Percentiles rank a stretch among this genome's conserved stretches.
Conservation (phyloP, 139 green algal genomes). For the Yamagishiella unicocca region DNA sequence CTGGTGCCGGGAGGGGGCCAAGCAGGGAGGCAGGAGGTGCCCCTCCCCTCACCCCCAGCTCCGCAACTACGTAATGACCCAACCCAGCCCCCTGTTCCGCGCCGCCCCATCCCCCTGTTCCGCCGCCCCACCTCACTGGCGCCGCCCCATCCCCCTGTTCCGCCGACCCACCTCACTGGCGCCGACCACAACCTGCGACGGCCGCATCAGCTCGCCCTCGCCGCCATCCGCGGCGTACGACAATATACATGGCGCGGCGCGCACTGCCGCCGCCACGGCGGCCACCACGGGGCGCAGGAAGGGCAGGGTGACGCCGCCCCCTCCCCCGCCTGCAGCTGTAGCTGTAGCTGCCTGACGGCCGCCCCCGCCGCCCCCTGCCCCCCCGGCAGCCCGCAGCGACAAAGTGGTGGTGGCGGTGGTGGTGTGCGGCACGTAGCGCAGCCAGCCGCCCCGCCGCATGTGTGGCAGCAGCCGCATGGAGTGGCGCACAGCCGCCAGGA, state of each 20-base stretch:
- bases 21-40: too few species aligned
- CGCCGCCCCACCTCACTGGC: not conserved
- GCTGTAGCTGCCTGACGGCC: not conserved
- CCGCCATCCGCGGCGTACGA: not conserved
- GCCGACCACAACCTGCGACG: not conserved
- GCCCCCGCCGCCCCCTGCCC: not conserved
- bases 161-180: conserved; percentile 14
- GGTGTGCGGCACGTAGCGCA: conserved; percentile 34
- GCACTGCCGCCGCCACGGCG: conserved; percentile 14
- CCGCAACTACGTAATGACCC: too few species aligned
- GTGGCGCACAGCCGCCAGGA: conserved; percentile 15
- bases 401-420: not conserved
- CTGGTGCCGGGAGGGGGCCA: too few species aligned
- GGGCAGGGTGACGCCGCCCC: not conserved
- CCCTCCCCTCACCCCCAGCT: too few species aligned
- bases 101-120: too few species aligned
- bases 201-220: conserved; percentile 3
- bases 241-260: conserved; percentile 8
- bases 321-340: not conserved
- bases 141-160: not conserved
- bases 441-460: conserved; percentile 21
- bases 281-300: conserved; percentile 32
- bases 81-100: too few species aligned
- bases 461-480: not conserved
- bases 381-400: not conserved